Base-by-base conservation (phyloP, 352 stramenopile genomes). In the Phytopythium kandeliae region DNA sequence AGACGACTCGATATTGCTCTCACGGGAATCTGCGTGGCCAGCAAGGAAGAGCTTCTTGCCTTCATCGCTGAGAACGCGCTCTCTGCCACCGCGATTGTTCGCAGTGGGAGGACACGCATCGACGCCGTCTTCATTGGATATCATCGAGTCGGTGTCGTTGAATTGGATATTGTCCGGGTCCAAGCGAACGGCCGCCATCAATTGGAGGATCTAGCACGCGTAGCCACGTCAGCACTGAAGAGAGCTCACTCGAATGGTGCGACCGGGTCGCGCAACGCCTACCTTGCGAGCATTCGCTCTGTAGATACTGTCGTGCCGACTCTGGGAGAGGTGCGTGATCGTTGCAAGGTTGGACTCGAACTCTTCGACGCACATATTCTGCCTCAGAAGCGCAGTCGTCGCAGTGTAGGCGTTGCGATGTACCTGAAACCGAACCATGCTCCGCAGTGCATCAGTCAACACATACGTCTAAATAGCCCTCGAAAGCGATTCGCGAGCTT, bases 311-410 rank as follows among this genome's bases (percentile, higher is more conserved):
- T 92, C 82, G 44, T 89, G 69, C 4, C 82, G 75, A 61, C 90
- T 80, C 55, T 95, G 85, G 1, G 85, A 95, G 38, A 93, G 72
- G 52, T 90, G 78, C 4, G 82, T 92, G 54, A 95, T 87, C 26
- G 77, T 74, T 36, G 75, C 63, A 33, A 95, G 35, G 51, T 95
- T 93, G 24, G 69, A 57, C 34, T 95, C 85, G 54, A 95, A 79
- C 43, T 89, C 82, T 37, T 86, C 62, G 25, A 92, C 69, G 40
- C 78, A 85, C 53, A 93, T 48, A 22, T 92, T 90, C 30, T 84
- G 74, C 54, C 90, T 89, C 24, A 93, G 57, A 47, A 95, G 60
- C 40, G 69, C 72, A 38, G 89, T 77, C 0, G 80, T 86, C 9
- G 79, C 65, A 4, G 74, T 45, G 55, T 85, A 88, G 24, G 85